phyloP scores from a whole-genome alignment of 73 alveolate species.

The Effrenium voratum region DNA sequence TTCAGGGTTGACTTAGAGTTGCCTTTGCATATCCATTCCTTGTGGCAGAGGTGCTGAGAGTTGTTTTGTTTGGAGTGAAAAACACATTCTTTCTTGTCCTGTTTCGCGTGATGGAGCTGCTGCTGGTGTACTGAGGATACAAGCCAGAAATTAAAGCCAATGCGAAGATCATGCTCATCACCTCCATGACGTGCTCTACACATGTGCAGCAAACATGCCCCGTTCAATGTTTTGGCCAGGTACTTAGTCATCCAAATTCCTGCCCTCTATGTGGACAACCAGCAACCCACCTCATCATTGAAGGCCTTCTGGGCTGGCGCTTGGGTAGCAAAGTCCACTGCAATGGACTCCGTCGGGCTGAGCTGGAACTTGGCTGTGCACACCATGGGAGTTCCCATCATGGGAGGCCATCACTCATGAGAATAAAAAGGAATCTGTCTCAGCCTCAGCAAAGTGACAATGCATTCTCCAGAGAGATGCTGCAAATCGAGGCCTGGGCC shows the following conservation, averaged over 20 bases:
- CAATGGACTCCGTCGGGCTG: too few relatives aligned
- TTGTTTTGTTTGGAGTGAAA: too few relatives aligned
- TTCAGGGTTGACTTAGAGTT: too few relatives aligned
- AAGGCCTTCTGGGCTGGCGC: too few relatives aligned
- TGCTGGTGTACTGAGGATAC: constrained; percentile 32
- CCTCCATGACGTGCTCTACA: constrained; percentile 37
- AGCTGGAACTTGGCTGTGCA: too few relatives aligned
- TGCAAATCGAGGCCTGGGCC: constrained; percentile 54
- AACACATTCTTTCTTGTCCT: too few relatives aligned
- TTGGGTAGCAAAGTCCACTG: too few relatives aligned
- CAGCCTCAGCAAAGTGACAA: neutral
- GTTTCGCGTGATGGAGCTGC: too few relatives aligned
- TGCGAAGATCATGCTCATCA: constrained; percentile 88
- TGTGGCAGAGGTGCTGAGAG: too few relatives aligned
- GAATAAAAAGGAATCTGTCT: neutral
- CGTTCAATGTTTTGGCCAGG: neutral
- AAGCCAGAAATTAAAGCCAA: constrained; percentile 50
- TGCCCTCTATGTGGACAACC: constrained; percentile 46
- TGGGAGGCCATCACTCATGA: neutral
- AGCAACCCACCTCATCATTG: neutral
- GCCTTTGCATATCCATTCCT: too few relatives aligned
- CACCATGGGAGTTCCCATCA: too few relatives aligned
- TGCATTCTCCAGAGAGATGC: neutral
- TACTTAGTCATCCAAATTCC: constrained; percentile 67
- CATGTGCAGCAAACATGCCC: neutral